phyloP scores from a whole-genome alignment of 2,329 filamentous ascomycete species.

The Bipolaris gigantea region DNA sequence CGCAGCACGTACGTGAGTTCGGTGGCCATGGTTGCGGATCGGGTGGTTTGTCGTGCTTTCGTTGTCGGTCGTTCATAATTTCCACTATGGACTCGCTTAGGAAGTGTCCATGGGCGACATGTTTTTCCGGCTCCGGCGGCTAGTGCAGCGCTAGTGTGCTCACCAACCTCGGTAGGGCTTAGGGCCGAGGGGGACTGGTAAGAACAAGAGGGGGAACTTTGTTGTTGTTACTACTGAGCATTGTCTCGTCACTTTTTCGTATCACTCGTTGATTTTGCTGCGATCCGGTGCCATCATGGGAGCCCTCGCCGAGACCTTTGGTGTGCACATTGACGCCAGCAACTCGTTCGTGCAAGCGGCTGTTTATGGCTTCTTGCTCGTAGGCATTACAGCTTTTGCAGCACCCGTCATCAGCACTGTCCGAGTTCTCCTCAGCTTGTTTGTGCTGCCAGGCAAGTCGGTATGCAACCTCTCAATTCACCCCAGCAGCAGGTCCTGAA shows the following conservation, averaged over 20 bases:
- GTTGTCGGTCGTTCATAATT: constrained; percentile 19
- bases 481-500: background rate
- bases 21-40: constrained; percentile 49
- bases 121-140: constrained; percentile 11
- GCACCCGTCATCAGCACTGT: constrained; percentile 50
- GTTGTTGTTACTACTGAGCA: background rate
- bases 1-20: constrained; percentile 47
- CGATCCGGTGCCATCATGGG: constrained; percentile 13
- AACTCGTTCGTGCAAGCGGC: constrained; percentile 33
- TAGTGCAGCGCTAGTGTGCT: constrained; percentile 8
- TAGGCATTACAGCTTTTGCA: constrained; percentile 35
- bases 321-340: constrained; percentile 38
- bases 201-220: background rate
- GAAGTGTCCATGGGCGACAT: constrained; percentile 4
- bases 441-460: constrained; percentile 52
- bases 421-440: constrained; percentile 52
- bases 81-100: constrained; percentile 18
- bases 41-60: constrained; percentile 39
- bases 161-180: constrained; percentile 12
- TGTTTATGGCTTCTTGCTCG: constrained; percentile 34
- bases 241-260: background rate
- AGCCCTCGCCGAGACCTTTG: constrained; percentile 28
- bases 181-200: background rate
- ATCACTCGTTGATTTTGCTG: background rate
- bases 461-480: constrained; percentile 36